Percentiles rank a stretch among this genome's conserved stretches.
Conservation (phyloP, 1,284 basidiomycete species). For the Ustilago esculenta region DNA sequence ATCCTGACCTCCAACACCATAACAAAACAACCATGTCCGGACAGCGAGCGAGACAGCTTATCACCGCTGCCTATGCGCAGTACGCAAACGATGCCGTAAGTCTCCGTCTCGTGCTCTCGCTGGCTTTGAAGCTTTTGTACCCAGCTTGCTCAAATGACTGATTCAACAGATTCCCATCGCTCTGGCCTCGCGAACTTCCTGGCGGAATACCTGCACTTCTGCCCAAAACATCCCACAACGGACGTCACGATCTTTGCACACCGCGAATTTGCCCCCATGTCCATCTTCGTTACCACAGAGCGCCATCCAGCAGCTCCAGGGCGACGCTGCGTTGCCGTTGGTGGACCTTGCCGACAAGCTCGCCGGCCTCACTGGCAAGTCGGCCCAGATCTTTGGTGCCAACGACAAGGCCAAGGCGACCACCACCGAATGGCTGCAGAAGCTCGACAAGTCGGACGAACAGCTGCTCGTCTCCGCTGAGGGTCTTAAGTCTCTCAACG, state of each 20-base stretch:
- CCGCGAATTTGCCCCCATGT: background rate
- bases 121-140: background rate
- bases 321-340: constrained; percentile 36
- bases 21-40: constrained; percentile 26
- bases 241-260: background rate
- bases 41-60: constrained; percentile 47
- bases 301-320: constrained; percentile 44
- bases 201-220: background rate
- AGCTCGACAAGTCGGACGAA: constrained; percentile 39
- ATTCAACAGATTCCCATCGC: constrained; percentile 34
- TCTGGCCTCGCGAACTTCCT: constrained; percentile 11
- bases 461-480: constrained; percentile 47
- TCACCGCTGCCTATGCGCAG: constrained; percentile 50
- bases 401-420: constrained; percentile 39
- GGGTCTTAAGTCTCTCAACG: constrained; percentile 55
- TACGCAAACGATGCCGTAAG: constrained; percentile 50
- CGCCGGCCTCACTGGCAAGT: constrained; percentile 38
- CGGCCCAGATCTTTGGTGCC: constrained; percentile 38
- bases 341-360: constrained; percentile 45
- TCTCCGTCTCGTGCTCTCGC: background rate
- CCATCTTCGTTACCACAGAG: constrained; percentile 23
- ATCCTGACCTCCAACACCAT: too few relatives aligned
- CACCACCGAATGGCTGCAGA: constrained; percentile 42
- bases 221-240: background rate
- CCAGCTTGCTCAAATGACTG: constrained; percentile 41